Evolutionary conservation across 1,139 yeast species (phyloP).

Genomic region (Pichia terricola): DNA sequence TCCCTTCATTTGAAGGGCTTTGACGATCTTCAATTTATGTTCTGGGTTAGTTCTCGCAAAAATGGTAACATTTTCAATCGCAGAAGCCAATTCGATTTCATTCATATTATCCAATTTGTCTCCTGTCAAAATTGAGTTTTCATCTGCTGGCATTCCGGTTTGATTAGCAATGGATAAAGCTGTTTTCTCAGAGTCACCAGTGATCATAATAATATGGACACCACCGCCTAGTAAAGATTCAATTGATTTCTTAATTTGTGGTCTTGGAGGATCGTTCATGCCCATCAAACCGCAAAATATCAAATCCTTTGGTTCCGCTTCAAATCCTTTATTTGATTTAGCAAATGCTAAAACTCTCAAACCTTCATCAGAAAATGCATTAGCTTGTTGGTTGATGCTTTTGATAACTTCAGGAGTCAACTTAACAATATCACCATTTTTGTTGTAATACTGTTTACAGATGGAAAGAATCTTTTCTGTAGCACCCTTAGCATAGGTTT

Average conservation of each 20-base stretch:
- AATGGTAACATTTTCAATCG: slow-evolving; percentile 74
- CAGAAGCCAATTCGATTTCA: slow-evolving; percentile 60
- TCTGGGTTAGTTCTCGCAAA: slow-evolving; percentile 97
- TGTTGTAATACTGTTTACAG: slow-evolving; percentile 52
- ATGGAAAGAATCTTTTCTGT: slow-evolving; percentile 60
- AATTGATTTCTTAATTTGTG: slow-evolving; percentile 66
- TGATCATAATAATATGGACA: slow-evolving; percentile 92
- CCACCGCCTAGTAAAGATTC: slow-evolving; percentile 78
- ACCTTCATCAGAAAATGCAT: slow-evolving; percentile 68
- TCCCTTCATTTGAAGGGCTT: slow-evolving; percentile 85
- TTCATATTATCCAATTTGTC: slow-evolving; percentile 65
- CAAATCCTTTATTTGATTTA: slow-evolving; percentile 33
- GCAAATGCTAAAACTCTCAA: slow-evolving; percentile 82
- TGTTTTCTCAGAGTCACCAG: slow-evolving; percentile 94
- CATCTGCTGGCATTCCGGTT: slow-evolving; percentile 79
- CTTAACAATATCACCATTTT: slow-evolving; percentile 43
- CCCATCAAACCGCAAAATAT: slow-evolving; percentile 80
- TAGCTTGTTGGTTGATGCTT: slow-evolving; percentile 46
- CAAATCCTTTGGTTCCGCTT: slow-evolving; percentile 43
- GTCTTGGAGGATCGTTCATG: slow-evolving; percentile 95
- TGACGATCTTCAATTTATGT: slow-evolving; percentile 84
- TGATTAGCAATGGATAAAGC: slow-evolving; percentile 84
- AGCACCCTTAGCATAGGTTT: slow-evolving; percentile 82
- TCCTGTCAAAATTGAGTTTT: slow-evolving; percentile 68
- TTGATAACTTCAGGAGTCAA: slow-evolving; percentile 42